Base-by-base conservation (phyloP, 2,329 filamentous ascomycete species). In the Penicillium hesseltinei region DNA sequence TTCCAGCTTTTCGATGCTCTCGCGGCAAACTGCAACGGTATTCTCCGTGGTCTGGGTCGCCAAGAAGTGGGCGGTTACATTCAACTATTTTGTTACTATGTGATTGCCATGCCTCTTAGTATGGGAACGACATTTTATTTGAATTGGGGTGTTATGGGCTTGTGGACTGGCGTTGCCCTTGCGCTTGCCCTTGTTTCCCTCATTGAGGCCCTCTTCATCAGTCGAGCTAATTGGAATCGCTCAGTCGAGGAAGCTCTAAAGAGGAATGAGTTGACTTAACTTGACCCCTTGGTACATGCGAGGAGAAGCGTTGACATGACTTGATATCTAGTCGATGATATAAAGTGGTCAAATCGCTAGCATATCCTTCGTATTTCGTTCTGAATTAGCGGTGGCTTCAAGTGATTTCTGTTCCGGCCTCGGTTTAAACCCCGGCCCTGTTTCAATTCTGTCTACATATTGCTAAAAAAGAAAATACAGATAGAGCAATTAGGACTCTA, bases 1-100 rank as follows among this genome's bases (percentile, higher is more conserved):
- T 95, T 97, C 81, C 92, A 97, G 72, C 82, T 96, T 25, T 92
- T 95, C 66, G 93, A 99, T 73, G 87, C 89, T 1, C 73, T 96
- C 19, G 86, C 90, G 0, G 84, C 89, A 3, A 88, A 88, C 39
- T 91, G 90, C 56, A 92, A 94, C 68, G 93, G 92, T 29, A 81
- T 97, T 39, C 81, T 97, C 29, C 84, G 94, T 42, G 93, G 93
- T 13, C 84, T 97, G 17, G 94, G 94, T 3, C 85, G 90, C 57
- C 93, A 97, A 74, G 87, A 91, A 62, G 87, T 97, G 56, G 93
- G 93, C 13, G 92, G 93, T 0, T 96, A 93, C 66, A 87, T 92
- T 8, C 95, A 94, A 68, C 77, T 97, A 2, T 84, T 91, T 49
- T 88, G 88, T 23, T 97, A 97, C 77, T 99, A 97, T 74, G 78